A percentile compares a stretch with the other conserved stretches of the same genome.
phyloP scores from a whole-genome alignment of 768 basidiomycete species.

The Lentinula boryana region DNA sequence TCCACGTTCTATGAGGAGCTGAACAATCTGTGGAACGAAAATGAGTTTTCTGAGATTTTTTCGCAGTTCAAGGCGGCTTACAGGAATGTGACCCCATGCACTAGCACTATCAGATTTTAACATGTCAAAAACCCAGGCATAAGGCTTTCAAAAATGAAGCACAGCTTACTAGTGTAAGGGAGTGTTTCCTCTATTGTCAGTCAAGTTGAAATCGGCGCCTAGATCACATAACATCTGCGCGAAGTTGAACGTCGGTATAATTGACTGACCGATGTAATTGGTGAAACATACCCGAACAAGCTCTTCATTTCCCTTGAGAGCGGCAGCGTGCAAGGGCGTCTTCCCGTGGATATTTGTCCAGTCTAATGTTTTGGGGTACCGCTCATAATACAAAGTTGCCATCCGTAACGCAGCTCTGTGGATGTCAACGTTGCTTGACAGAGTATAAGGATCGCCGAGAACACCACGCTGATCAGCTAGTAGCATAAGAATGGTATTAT shows the following conservation, averaged over 20 bases:
- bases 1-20: constrained; percentile 83
- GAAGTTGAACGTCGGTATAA: constrained; percentile 8
- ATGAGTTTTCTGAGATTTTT: neutral
- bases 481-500: constrained; percentile 89
- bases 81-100: constrained; percentile 80
- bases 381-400: constrained; percentile 82
- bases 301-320: constrained; percentile 85
- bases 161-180: constrained; percentile 82
- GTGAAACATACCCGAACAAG: constrained; percentile 61
- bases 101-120: constrained; percentile 53
- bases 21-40: constrained; percentile 52
- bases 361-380: constrained; percentile 81
- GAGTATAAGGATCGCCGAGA: constrained; percentile 36
- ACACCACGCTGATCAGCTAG: constrained; percentile 77
- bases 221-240: constrained; percentile 84
- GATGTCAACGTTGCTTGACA: constrained; percentile 50
- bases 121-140: constrained; percentile 2
- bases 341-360: constrained; percentile 91
- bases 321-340: constrained; percentile 85
- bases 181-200: constrained; percentile 90
- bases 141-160: neutral
- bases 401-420: constrained; percentile 76
- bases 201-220: constrained; percentile 83
- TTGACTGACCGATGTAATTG: constrained; percentile 5
- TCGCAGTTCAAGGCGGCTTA: constrained; percentile 26